phyloP scores from a whole-genome alignment of 192 early-diverging fungal genomes.

The Umbelopsis isabellina region DNA sequence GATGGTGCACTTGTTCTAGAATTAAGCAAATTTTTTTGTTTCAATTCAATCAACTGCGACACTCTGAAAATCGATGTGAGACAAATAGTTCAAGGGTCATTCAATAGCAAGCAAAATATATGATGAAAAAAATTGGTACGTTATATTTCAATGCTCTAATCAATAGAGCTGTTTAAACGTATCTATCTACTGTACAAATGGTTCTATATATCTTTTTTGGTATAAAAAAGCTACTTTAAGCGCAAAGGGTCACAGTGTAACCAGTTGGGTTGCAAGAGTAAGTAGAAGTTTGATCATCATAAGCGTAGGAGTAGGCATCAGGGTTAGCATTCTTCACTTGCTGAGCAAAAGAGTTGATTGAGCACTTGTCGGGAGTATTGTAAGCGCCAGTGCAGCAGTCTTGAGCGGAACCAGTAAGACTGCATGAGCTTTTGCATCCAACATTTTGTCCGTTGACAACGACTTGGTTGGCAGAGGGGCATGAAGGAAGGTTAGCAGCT shows the following conservation, averaged over 20 bases:
- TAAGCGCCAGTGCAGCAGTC: constrained; percentile 34
- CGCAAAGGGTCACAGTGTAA: constrained; percentile 37
- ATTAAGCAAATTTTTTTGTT: no score
- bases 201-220: no score
- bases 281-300: constrained; percentile 38
- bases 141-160: no score
- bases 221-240: neutral
- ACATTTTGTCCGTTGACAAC: constrained; percentile 24
- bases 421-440: constrained; percentile 37
- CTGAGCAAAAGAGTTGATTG: constrained; percentile 21
- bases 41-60: no score
- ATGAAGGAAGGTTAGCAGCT: constrained; percentile 22
- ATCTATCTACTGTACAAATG: no score
- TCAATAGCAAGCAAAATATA: no score
- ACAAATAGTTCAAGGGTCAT: no score
- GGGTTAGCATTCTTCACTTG: constrained; percentile 25
- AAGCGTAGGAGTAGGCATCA: constrained; percentile 36
- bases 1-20: no score
- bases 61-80: no score
- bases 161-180: no score
- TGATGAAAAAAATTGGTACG: no score
- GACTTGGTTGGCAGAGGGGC: constrained; percentile 29
- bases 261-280: constrained; percentile 22
- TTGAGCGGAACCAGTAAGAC: constrained; percentile 17
- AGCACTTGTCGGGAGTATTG: constrained; percentile 18